Conservation (phyloP, 257 asterid genomes). For the Solanum sitiens region DNA sequence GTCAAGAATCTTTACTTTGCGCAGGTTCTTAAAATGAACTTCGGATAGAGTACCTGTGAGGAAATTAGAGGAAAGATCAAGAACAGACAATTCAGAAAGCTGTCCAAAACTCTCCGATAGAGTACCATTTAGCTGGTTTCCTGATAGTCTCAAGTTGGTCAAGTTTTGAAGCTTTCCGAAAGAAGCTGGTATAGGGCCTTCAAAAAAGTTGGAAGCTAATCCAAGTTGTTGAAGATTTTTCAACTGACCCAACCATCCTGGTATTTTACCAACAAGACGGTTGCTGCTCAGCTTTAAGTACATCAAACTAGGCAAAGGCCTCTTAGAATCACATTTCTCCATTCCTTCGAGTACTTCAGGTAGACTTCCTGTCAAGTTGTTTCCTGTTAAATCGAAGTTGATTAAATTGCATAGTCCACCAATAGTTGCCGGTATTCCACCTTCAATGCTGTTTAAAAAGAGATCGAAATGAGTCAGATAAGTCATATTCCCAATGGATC, state of each 20-base stretch:
- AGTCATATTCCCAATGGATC: slow-evolving; percentile 23
- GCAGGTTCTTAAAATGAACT: slow-evolving; percentile 24
- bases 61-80: slow-evolving; percentile 27
- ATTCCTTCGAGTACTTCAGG: slow-evolving; percentile 25
- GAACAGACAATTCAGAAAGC: slow-evolving; percentile 17
- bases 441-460: slow-evolving; percentile 20
- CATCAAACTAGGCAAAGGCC: slow-evolving; percentile 17
- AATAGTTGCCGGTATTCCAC: slow-evolving; percentile 27
- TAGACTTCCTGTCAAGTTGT: slow-evolving; percentile 23
- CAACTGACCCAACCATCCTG: slow-evolving; percentile 32
- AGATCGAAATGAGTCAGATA: slow-evolving; percentile 17
- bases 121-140: slow-evolving; percentile 31
- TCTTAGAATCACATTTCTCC: slow-evolving; percentile 7
- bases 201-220: slow-evolving; percentile 20
- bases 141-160: background rate
- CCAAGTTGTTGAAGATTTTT: slow-evolving; percentile 19
- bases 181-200: slow-evolving; percentile 39
- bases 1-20: slow-evolving; percentile 11
- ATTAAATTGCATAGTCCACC: slow-evolving; percentile 33
- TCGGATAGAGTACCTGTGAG: slow-evolving; percentile 26
- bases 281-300: slow-evolving; percentile 18
- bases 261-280: slow-evolving; percentile 20
- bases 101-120: slow-evolving; percentile 29
- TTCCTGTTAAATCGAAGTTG: slow-evolving; percentile 18
- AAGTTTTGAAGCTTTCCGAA: slow-evolving; percentile 23